Evolutionary conservation across 129 eudicot genomes (phyloP).

Genomic region (Glebionis coronaria): DNA sequence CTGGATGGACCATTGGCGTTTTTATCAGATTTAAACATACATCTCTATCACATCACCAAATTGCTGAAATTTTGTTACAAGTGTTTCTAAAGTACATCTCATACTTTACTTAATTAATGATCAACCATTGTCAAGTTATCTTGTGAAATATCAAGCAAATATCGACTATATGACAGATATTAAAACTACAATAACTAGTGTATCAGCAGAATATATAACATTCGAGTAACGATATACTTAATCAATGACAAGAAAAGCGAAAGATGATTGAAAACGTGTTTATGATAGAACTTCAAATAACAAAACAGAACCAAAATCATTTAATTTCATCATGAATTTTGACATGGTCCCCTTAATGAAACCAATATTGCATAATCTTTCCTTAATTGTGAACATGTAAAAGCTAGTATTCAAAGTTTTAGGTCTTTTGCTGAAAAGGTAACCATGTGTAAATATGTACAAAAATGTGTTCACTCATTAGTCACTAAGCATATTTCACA

Average conservation of each 20-base stretch:
- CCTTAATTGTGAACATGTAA: conserved; percentile 1
- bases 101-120: conserved; percentile 27
- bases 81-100: conserved; percentile 30
- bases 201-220: not conserved
- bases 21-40: conserved; percentile 19
- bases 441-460: conserved; percentile 17
- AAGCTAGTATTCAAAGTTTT: not conserved
- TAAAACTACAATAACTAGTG: not conserved
- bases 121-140: conserved; percentile 16
- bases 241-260: too few relatives aligned
- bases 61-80: conserved; percentile 34
- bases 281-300: not conserved
- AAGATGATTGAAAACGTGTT: not conserved
- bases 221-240: too few relatives aligned
- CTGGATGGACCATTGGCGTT: conserved; percentile 29
- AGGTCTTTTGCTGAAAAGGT: conserved; percentile 24
- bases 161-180: not conserved
- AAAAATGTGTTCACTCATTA: not conserved
- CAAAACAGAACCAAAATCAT: not conserved
- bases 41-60: conserved; percentile 35
- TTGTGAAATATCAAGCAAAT: not conserved
- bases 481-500: conserved; percentile 28
- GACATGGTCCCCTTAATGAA: not conserved
- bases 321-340: not conserved
- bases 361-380: not conserved